Conservation (phyloP, 2,329 filamentous ascomycete species). For the Ceratocystiopsis minuta region DNA sequence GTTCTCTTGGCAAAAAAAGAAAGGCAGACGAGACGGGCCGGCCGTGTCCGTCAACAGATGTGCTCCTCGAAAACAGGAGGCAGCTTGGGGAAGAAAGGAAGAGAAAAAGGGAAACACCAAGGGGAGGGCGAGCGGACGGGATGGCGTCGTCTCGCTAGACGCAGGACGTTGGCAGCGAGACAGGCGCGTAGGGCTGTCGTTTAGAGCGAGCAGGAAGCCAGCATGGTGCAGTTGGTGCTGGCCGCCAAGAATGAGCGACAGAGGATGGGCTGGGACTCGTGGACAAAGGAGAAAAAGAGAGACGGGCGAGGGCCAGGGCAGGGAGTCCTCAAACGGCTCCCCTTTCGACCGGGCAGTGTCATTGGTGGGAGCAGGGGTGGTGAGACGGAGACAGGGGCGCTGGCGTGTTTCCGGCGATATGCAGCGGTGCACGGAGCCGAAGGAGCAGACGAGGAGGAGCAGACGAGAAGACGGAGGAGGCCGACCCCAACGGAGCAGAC, state of each 20-base stretch:
- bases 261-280: no score
- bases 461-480: not conserved
- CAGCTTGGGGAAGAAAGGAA: constrained; percentile 1
- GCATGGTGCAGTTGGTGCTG: no score
- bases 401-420: no score
- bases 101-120: constrained; percentile 2
- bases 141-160: not conserved
- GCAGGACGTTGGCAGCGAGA: not conserved
- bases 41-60: not conserved
- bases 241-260: no score
- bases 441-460: not conserved
- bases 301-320: no score
- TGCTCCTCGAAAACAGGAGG: not conserved
- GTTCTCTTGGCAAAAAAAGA: not conserved
- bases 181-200: not conserved
- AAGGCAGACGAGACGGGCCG: not conserved
- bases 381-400: no score
- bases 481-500: not conserved
- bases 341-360: no score
- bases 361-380: not conserved
- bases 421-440: no score
- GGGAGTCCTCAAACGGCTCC: no score
- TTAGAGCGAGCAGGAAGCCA: not conserved
- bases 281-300: not conserved
- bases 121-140: no score